Evolutionary conservation across 1,284 basidiomycete species (phyloP), one percentile per base, ranked within the genome.

Genomic region (Puccinia novopanici): DNA sequence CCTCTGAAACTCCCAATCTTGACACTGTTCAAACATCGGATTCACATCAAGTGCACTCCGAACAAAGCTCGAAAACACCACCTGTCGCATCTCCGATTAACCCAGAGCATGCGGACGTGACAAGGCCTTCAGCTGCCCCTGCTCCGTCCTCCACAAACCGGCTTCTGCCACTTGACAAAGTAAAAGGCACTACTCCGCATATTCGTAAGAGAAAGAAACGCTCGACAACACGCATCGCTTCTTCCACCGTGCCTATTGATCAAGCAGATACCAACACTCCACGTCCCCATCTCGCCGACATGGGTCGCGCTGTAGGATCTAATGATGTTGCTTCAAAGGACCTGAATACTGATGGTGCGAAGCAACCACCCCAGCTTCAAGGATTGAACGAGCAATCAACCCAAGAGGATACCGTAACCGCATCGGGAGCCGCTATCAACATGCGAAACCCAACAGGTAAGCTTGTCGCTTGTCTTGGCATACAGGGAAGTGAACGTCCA

Each of bases 381-480:
- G 67, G 50, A 50, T 70, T 45, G 19, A 34, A 34, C 15, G 30
- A 50, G 1, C 42, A 70, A 48, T 70, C 50, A 40, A 54, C n/a
- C 22, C 30, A 40, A 12, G 8, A 34, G 12, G 19, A 34, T 30
- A 8, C 50, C 1, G 4, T n/a, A n/a, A n/a, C n/a, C n/a, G n/a
- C 52, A 22, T 57, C 52, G 57, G 19, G 30, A 54, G 17, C 22
- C 22, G 24, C 17, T 30, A n/a, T 40, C 34, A 50, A 67, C 55
- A 68, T 24, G 40, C 30, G 57, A 52, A 77, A 34, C 37, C 76
- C 27, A 57, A 30, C 63, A 17, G 48, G 61, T 55, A 78, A 78
- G 70, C 59, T 34, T 37, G 52, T n/a, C 6, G 70, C 50, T 13
- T 34, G 52, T 52, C 67, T 78, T 67, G 19, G 34, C 12, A 71